Evolutionary conservation across 345 rosid genomes (phyloP), one percentile per base, ranked within the genome.

Genomic region (Eucalyptus urophylla): DNA sequence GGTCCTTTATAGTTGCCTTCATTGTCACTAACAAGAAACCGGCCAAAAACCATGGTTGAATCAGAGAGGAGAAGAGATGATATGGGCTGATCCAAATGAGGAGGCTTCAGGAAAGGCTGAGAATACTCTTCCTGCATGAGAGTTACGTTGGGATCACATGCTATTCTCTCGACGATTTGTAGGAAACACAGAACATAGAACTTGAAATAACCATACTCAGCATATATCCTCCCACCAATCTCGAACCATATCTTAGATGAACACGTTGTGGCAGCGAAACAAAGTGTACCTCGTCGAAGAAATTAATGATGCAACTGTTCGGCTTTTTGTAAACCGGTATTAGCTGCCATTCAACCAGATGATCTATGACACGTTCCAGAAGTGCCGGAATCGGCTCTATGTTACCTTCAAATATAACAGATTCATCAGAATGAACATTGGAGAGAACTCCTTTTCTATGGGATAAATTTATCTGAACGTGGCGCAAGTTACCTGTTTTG

Each of bases 41-140:
- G 98, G 49, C 99, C 99, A 87, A 95, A 96, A 86, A 96, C 97
- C 99, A 97, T 96, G 72, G 95, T 94, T 88, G 99, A 96, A 90
- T 97, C 97, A 86, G 97, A 93, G 90, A 98, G 96, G 87, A 97
- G 90, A 86, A 98, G 96, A 87, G 99, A 95, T 60, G 99, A 95
- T 89, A 98, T 90, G 87, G 99, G 99, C 90, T 98, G 99, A 45
- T 97, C 99, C 93, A 98, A 92, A 87, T 98, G 99, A 54, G 99
- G 99, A 86, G 99, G 99, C 87, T 98, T 98, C 88, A 94, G 96
- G 89, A 98, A 98, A 58, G 99, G 99, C 88, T 96, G 99, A 29
- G 99, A 98, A 92, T 95, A 95, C 91, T 98, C 99, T 29, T 93
- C 97, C 99, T 98, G 95, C 92, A 89, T 86, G 24, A 76, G 85